These are phyloP conservation scores for Capsicum baccatum DNA, from an alignment of 257 asterid species.

Conservation along the genomic window DNA sequence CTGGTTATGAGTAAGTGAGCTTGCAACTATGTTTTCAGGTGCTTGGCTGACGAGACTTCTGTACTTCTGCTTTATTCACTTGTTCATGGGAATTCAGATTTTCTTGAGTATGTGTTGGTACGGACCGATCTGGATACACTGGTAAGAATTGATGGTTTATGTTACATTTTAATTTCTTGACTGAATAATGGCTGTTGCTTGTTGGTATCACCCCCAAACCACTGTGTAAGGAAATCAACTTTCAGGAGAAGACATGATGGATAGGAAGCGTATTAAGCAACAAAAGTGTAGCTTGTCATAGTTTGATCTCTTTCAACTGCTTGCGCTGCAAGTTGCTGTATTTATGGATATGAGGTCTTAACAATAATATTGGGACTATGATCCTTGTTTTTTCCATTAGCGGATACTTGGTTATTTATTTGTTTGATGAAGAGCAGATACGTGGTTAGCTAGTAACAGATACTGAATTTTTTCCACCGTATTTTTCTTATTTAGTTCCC, in stretches of 20 bases:
- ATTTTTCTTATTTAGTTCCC: conserved; percentile 22
- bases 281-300: not conserved
- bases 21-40: conserved; percentile 51
- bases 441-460: not conserved
- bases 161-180: not conserved
- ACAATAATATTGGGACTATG: not conserved
- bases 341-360: not conserved
- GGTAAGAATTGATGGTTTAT: conserved; percentile 58
- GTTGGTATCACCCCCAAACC: not conserved
- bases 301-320: conserved; percentile 9
- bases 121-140: conserved; percentile 95
- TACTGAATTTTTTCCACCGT: not conserved
- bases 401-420: not conserved
- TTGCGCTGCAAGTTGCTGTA: not conserved
- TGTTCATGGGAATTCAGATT: conserved; percentile 91
- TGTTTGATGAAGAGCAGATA: not conserved
- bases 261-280: conserved; percentile 9
- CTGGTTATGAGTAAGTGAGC: conserved; percentile 16
- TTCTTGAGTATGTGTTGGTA: conserved; percentile 95
- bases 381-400: not conserved
- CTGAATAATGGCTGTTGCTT: conserved; percentile 15
- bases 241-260: not conserved
- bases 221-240: not conserved
- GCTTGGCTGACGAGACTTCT: conserved; percentile 85
- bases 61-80: conserved; percentile 88